Conservation (phyloP, 2,329 filamentous ascomycete species). For the Trichophyton verrucosum region DNA sequence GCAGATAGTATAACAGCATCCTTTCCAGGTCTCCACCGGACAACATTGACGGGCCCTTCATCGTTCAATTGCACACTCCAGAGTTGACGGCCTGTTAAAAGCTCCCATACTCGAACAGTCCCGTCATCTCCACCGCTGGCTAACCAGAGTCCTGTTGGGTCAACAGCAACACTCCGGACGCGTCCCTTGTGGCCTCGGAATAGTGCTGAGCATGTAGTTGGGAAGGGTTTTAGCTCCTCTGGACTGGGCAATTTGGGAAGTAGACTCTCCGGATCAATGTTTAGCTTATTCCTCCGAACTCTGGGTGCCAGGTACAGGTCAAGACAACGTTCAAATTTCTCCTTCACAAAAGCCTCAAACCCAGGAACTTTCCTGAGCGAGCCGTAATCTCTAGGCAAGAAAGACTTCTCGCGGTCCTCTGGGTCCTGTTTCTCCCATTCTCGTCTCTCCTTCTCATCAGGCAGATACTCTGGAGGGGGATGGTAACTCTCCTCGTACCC, state of each 20-base stretch:
- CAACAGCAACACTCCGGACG: conserved; percentile 71
- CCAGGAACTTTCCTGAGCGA: conserved; percentile 84
- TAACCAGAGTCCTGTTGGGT: conserved; percentile 72
- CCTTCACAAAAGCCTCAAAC: conserved; percentile 81
- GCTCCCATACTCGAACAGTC: conserved; percentile 79
- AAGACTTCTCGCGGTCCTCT: conserved; percentile 84
- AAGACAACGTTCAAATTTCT: conserved; percentile 88
- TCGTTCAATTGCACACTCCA: conserved; percentile 71
- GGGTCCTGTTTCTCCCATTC: conserved; percentile 72
- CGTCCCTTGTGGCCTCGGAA: conserved; percentile 82
- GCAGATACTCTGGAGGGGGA: conserved; percentile 86
- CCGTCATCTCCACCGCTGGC: conserved; percentile 93
- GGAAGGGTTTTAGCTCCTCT: conserved; percentile 89
- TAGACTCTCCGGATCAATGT: conserved; percentile 88
- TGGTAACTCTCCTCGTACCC: conserved; percentile 96
- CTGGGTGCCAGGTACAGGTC: conserved; percentile 91
- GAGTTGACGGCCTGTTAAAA: conserved; percentile 72
- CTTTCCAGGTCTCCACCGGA: conserved; percentile 77
- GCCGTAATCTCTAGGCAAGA: conserved; percentile 68
- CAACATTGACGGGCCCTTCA: conserved; percentile 67
- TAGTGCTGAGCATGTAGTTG: conserved; percentile 73
- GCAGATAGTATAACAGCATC: conserved; percentile 73
- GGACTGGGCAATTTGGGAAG: conserved; percentile 87
- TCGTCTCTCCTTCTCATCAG: conserved; percentile 68
- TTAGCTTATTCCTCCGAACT: conserved; percentile 82